Base-by-base conservation (phyloP, 129 eudicot genomes). In the Centella asiatica region DNA sequence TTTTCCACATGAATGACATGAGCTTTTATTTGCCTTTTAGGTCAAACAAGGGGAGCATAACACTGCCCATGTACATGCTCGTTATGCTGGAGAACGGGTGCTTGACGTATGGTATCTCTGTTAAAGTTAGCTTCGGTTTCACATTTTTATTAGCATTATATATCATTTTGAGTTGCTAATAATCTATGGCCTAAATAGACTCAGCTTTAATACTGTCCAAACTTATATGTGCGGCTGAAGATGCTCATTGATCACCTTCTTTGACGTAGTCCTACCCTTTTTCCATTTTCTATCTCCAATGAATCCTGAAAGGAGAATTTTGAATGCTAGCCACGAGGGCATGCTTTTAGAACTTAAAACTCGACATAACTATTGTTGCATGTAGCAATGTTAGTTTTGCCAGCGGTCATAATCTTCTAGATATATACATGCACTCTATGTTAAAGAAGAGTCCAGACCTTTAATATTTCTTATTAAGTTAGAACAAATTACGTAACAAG, bases 71-170 rank as follows among this genome's bases (percentile, higher is more conserved):
- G 76, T 69, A 24, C 61, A 48, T 61, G 73, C 80, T 67, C 84
- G 71, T 56, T 77, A 62, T 46, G 72, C 87, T 5, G 76, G 76
- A 42, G 87, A 76, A 63, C 80, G 70, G 44, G 73, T 77, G 53
- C 52, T 86, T 44, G 83, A 90, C 93, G 95, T 90, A 83, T 68
- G 29, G 14, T n/a, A 25, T 44, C 3, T 34, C 9, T n/a, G n/a
- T n/a, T n/a, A n/a, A n/a, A n/a, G n/a, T n/a, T n/a, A n/a, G n/a
- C n/a, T n/a, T n/a, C n/a, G n/a, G n/a, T n/a, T n/a, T n/a, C n/a
- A n/a, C n/a, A n/a, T n/a, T n/a, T n/a, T n/a, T n/a, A n/a, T n/a
- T n/a, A n/a, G n/a, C n/a, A n/a, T n/a, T n/a, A n/a, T n/a, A n/a
- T n/a, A n/a, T n/a, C n/a, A n/a, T n/a, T n/a, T n/a, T n/a, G n/a